Evolutionary conservation across 2,329 filamentous ascomycete species (phyloP).

Genomic region (Aspergillus texensis): DNA sequence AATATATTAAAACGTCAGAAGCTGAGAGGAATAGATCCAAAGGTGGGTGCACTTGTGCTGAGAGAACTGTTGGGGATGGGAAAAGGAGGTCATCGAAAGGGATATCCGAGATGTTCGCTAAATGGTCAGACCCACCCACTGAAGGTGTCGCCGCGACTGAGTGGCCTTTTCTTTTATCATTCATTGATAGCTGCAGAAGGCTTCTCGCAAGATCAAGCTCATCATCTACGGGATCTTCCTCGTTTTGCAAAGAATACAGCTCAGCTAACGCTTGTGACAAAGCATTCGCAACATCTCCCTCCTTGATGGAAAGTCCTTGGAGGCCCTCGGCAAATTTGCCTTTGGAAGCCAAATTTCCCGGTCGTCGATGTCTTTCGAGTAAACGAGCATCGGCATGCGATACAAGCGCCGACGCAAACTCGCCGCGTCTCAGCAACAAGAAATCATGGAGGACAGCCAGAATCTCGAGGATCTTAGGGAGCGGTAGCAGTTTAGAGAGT

Average conservation of each 20-base stretch:
- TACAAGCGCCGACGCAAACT: constrained; percentile 87
- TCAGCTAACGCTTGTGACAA: constrained; percentile 77
- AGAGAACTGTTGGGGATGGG: constrained; percentile 71
- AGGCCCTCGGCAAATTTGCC: constrained; percentile 56
- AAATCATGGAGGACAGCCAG: constrained; percentile 80
- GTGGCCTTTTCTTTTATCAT: constrained; percentile 36
- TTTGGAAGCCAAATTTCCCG: constrained; percentile 53
- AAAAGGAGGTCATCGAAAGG: constrained; percentile 79
- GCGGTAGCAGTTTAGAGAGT: constrained; percentile 77
- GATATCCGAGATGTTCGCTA: constrained; percentile 45
- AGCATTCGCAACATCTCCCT: constrained; percentile 79
- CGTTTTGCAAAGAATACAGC: constrained; percentile 74
- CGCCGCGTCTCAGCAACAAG: constrained; percentile 82
- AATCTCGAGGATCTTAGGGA: constrained; percentile 74
- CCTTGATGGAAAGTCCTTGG: constrained; percentile 72
- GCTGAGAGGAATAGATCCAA: constrained; percentile 83
- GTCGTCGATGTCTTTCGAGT: constrained; percentile 69
- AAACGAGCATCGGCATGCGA: constrained; percentile 81
- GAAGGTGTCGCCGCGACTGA: constrained; percentile 30
- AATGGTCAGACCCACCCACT: constrained; percentile 18
- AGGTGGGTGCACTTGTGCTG: constrained; percentile 74
- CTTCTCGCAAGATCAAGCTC: constrained; percentile 80
- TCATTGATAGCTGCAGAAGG: constrained; percentile 66
- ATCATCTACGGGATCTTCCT: constrained; percentile 75
- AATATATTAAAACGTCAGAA: constrained; percentile 77